phyloP scores from a whole-genome alignment of 345 rosid species.

The Aquilaria sinensis region DNA sequence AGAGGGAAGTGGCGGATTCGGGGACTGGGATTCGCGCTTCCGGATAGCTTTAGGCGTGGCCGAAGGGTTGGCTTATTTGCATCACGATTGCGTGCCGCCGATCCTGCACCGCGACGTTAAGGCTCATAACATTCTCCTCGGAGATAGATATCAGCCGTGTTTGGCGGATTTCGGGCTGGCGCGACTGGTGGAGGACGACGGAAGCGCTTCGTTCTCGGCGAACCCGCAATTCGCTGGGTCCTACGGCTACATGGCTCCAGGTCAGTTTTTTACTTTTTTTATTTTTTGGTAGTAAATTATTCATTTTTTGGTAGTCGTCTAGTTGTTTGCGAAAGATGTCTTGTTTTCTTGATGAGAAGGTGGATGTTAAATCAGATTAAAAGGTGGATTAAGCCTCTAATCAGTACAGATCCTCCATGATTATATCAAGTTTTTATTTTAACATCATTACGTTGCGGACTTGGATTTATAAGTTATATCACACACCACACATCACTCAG shows the following conservation, averaged over 20 bases:
- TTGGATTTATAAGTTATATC: too few relatives aligned
- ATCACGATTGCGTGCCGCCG: constrained; percentile 78
- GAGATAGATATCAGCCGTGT: constrained; percentile 56
- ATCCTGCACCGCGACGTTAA: constrained; percentile 89
- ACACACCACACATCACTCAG: too few relatives aligned
- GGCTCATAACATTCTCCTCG: constrained; percentile 64
- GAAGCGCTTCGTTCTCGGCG: constrained; percentile 31
- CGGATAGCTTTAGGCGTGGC: constrained; percentile 71
- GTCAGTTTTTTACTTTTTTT: constrained; percentile 23
- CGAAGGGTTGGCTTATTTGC: constrained; percentile 75
- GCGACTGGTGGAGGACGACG: constrained; percentile 47
- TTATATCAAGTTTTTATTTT: neutral
- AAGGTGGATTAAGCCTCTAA: neutral
- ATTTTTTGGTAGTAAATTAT: neutral
- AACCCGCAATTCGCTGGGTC: constrained; percentile 77
- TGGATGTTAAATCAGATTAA: neutral
- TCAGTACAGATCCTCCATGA: neutral
- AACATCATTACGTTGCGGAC: too few relatives aligned
- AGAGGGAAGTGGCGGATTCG: constrained; percentile 24
- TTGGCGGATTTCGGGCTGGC: constrained; percentile 91
- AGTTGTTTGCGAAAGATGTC: neutral
- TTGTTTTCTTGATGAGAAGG: neutral
- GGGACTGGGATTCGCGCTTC: constrained; percentile 70
- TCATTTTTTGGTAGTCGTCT: neutral
- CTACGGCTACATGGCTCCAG: constrained; percentile 94